Percentiles rank a stretch among this genome's conserved stretches.
phyloP scores from a whole-genome alignment of 495 filamentous ascomycete genomes.

The Hyaloscypha finlandica region DNA sequence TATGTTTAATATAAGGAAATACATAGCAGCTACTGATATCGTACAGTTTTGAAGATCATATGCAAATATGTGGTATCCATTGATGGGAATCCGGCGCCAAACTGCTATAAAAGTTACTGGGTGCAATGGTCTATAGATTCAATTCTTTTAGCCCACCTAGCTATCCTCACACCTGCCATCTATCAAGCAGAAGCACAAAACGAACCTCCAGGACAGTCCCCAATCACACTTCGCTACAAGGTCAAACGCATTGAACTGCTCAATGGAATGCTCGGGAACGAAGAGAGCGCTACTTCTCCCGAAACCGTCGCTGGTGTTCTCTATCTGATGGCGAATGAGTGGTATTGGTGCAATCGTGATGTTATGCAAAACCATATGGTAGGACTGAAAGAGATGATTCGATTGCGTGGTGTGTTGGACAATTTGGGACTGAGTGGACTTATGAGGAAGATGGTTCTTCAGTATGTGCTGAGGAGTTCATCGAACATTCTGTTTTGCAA shows the following conservation, averaged over 20 bases:
- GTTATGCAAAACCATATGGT: constrained; percentile 22
- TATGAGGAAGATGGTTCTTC: constrained; percentile 22
- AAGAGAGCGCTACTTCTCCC: constrained; percentile 1
- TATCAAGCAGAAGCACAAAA: constrained; percentile 25
- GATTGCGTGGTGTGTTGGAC: constrained; percentile 21
- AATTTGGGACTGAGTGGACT: constrained; percentile 14
- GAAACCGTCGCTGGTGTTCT: constrained; percentile 23
- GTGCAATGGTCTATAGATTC: constrained; percentile 19
- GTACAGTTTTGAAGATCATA: constrained; percentile 25
- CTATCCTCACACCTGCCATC: constrained; percentile 15
- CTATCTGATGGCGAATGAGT: constrained; percentile 24
- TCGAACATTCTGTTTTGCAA: background rate
- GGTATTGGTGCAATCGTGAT: constrained; percentile 26
- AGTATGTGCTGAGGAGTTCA: constrained; percentile 1
- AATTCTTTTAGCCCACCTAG: constrained; percentile 16
- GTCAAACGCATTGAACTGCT: constrained; percentile 17
- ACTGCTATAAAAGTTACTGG: constrained; percentile 29
- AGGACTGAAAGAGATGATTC: constrained; percentile 27
- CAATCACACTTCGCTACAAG: constrained; percentile 18
- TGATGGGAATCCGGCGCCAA: constrained; percentile 22
- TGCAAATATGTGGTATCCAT: constrained; percentile 25
- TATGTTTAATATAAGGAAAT: background rate
- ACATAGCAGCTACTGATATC: background rate
- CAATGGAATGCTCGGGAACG: constrained; percentile 20
- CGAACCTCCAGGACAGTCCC: constrained; percentile 3